Base-by-base conservation (phyloP, 371 early-diverging fungal genomes). In the Mycotypha africana region DNA sequence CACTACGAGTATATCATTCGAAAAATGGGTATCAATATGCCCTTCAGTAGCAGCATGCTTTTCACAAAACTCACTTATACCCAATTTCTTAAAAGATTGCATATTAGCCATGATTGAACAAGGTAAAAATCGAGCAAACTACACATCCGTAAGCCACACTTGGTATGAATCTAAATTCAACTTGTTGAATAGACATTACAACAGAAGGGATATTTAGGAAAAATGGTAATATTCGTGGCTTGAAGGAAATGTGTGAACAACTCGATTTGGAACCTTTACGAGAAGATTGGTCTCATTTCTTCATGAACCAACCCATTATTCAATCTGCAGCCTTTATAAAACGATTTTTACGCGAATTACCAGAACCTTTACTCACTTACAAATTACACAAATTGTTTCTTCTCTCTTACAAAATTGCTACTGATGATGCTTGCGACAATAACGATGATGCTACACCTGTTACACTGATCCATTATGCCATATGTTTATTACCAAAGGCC, bases 131-230 rank as follows among this genome's bases (percentile, higher is more conserved):
- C n/a, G n/a, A n/a, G n/a, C n/a, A n/a, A n/a, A n/a, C n/a, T 21
- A 38, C 15, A 19, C 17, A 37, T 4, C 12, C 24, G 7, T 6
- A 22, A 22, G n/a, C n/a, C n/a, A n/a, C n/a, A n/a, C n/a, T n/a
- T n/a, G n/a, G n/a, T n/a, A n/a, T n/a, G n/a, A n/a, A n/a, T n/a
- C n/a, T n/a, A n/a, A n/a, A n/a, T n/a, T n/a, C n/a, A n/a, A n/a
- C 84, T 11, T 67, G 89, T 36, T 31, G 24, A 14, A 15, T 57
- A 86, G 91, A 93, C 60, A 72, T 97, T 67, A 60, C 75, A 0
- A 80, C 86, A 7, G 97, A 96, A 67, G 98, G 98, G 6, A 85
- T 96, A 6, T 97, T 97, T 77, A 79, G 98, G 45, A 96, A 95
- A 62, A 97, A 93, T 55, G 98, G 98, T 14, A 96, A 97, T 58